Evolutionary conservation across 306 rosid genomes (phyloP), one percentile per base, ranked within the genome.

Genomic region (Inga laurina): DNA sequence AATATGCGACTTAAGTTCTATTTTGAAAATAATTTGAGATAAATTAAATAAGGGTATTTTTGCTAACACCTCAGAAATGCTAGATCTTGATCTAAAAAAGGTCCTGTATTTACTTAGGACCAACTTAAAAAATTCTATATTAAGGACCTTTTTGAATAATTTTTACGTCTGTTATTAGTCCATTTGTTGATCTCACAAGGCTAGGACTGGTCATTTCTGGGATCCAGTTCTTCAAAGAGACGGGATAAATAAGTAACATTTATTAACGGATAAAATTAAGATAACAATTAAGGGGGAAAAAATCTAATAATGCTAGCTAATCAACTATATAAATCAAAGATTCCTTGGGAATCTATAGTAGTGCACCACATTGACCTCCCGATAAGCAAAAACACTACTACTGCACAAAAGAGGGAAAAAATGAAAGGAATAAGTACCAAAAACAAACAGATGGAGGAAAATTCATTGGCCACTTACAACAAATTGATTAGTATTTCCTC

Each of bases 351-450:
- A 21, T 41, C n/a, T 79, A 51, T 71, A 82, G 62, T 68, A 15
- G 18, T 19, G 13, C 45, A 13, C 46, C 88, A 62, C 62, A n/a
- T 66, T 69, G 30, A 18, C 82, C 84, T 67, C 71, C 46, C 78
- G 18, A 74, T 41, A 45, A 43, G 69, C 34, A 12, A 34, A 41
- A 10, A 74, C 75, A 39, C 10, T 14, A 5, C 43, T 39, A 39
- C 43, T 0, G 7, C 70, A 49, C 4, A 65, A 65, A 70, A 49
- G 30, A 24, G 64, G 64, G 0, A 19, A 19, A 45, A 79, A 75
- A 51, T 27, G 44, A n/a, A 74, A 79, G 19, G 86, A 86, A 86
- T 86, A 83, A 75, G 82, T 49, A 82, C 76, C 27, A 69, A 74
- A 74, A 81, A 74, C 11, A 0, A 27, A 27, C 30, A 27, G 30